phyloP scores from a whole-genome alignment of 352 stramenopile genomes.

The Phytophthora palmivora region DNA sequence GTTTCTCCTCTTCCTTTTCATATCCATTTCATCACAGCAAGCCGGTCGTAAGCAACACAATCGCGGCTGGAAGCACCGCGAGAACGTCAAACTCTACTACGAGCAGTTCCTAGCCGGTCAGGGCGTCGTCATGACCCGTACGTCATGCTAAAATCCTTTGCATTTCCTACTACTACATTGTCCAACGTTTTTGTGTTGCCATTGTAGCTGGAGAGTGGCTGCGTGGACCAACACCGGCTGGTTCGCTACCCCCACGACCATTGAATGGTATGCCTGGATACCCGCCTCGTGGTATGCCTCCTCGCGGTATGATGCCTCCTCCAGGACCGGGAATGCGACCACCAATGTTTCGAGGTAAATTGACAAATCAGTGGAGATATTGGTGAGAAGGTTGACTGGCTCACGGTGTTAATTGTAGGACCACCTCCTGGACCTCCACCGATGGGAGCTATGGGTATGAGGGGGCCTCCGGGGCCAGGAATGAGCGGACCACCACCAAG shows the following conservation, averaged over 20 bases:
- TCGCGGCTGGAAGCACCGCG: constrained; percentile 94
- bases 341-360: constrained; percentile 65
- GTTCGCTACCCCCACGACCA: constrained; percentile 58
- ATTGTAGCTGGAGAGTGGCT: constrained; percentile 78
- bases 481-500: constrained; percentile 47
- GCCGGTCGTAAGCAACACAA: constrained; percentile 94
- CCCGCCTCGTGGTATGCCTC: constrained; percentile 67
- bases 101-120: constrained; percentile 87
- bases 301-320: constrained; percentile 81
- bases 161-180: background rate
- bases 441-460: constrained; percentile 52
- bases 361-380: background rate
- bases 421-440: constrained; percentile 54
- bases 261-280: constrained; percentile 57
- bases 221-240: constrained; percentile 42
- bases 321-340: constrained; percentile 66
- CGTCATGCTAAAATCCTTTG: constrained; percentile 9
- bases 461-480: constrained; percentile 30
- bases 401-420: constrained; percentile 30
- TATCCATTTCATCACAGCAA: constrained; percentile 57
- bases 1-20: constrained; percentile 14
- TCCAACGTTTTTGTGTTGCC: constrained; percentile 4
- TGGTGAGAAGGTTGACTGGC: background rate
- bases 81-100: constrained; percentile 96
- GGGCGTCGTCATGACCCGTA: constrained; percentile 82